These are phyloP conservation scores for Buddleja alternifolia DNA, from an alignment of 257 asterid genomes.

Conservation along the genomic window DNA sequence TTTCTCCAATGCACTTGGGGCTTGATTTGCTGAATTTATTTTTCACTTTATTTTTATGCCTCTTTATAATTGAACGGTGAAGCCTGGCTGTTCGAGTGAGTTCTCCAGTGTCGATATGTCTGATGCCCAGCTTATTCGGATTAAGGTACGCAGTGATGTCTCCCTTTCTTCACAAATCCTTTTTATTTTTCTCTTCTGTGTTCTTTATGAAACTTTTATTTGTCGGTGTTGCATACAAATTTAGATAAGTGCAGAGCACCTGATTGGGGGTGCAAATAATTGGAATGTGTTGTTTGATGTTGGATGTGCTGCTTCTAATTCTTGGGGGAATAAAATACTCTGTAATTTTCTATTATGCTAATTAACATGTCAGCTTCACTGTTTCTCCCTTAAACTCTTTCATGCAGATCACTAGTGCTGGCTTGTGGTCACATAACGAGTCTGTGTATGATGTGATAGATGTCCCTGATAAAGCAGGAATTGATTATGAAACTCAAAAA, in stretches of 20 bases:
- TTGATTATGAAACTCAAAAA: constrained; percentile 35
- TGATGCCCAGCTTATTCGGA: constrained; percentile 81
- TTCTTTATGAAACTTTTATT: background rate
- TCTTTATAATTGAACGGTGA: constrained; percentile 28
- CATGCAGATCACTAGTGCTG: constrained; percentile 83
- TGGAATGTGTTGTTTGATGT: background rate
- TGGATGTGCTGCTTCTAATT: constrained; percentile 15
- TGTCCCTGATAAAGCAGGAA: constrained; percentile 33
- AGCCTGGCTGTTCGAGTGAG: constrained; percentile 99
- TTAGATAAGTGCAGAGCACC: background rate
- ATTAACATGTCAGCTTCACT: constrained; percentile 9
- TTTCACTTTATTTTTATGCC: background rate
- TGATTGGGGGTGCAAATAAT: constrained; percentile 3
- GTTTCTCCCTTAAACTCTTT: constrained; percentile 22
- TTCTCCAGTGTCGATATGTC: constrained; percentile 61
- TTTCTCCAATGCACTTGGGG: constrained; percentile 11
- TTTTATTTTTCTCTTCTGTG: background rate
- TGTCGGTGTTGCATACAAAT: constrained; percentile 8
- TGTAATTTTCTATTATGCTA: constrained; percentile 9
- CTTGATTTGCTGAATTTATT: constrained; percentile 16
- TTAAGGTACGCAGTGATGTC: constrained; percentile 55
- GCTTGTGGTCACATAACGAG: constrained; percentile 77
- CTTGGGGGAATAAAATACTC: background rate
- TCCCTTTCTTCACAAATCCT: constrained; percentile 16
- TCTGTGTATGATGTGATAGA: constrained; percentile 36